Evolutionary conservation across 768 basidiomycete species (phyloP), one percentile per base, ranked within the genome.

Genomic region (Suillus americanus): DNA sequence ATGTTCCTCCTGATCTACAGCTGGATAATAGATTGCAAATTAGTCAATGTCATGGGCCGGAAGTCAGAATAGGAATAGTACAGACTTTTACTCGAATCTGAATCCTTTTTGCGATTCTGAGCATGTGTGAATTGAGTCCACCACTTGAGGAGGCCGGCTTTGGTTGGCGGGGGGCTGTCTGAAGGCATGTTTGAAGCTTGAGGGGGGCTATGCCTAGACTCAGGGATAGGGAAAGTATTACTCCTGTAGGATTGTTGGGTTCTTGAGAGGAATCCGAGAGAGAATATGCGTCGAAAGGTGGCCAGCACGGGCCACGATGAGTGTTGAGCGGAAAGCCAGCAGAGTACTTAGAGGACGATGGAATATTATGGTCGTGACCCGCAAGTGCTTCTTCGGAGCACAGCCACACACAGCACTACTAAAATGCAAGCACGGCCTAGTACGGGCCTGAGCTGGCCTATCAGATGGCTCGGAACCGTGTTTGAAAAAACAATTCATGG

Each of bases 91-190:
- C 71, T 72, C 51, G 74, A 75, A 63, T 83, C 84, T 4, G 75
- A 77, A 30, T 86, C 81, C 69, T 85, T 88, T 79, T 87, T 91
- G 18, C 81, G 67, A 68, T 81, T 84, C 74, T 90, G 89, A 1
- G 83, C 80, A 65, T 86, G 83, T 3, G 85, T 87, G 69, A 94
- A 91, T 68, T 88, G 86, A 54, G 85, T 83, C 89, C 92, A 92
- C 92, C 93, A 95, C 12, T 91, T 85, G 79, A 88, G 90, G 59
- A 92, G 84, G 65, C 78, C 85, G 1, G 86, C 85, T 66, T 82
- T 88, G 12, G 82, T 79, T 7, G 85, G 81, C 30, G 81, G 74
- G 5, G 72, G 53, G 33, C 66, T 68, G 61, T 75, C 76, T 56
- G 76, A 75, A 2, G 77, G 72, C 75, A 75, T 75, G 57, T 46